Conservation (phyloP, 441 rosid genomes). For the Bocquillonia castaneifolia region DNA sequence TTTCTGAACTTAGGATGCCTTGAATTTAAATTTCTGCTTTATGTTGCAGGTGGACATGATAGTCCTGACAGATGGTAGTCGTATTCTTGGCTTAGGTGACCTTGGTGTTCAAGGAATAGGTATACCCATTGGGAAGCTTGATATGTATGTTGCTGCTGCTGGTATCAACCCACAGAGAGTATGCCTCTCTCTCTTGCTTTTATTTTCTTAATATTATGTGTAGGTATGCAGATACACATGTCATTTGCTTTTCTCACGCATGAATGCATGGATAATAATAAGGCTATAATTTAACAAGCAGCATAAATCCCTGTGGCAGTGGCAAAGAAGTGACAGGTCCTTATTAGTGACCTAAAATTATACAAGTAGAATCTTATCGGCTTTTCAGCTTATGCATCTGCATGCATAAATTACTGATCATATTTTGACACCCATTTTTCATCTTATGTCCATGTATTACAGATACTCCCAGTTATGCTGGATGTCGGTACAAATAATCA, state of each 20-base stretch:
- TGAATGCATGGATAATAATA: background rate
- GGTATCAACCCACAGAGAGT: slow-evolving; percentile 94
- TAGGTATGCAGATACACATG: background rate
- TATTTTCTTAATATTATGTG: background rate
- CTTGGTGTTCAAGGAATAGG: slow-evolving; percentile 99
- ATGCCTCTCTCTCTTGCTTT: slow-evolving; percentile 21
- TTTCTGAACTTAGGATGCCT: background rate
- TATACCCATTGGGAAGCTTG: slow-evolving; percentile 93
- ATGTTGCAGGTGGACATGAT: slow-evolving; percentile 88
- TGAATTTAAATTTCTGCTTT: slow-evolving; percentile 7
- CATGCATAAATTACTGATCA: background rate
- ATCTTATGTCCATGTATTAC: slow-evolving; percentile 20
- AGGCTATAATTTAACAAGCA: no score
- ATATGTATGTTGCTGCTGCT: slow-evolving; percentile 95
- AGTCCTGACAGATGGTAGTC: slow-evolving; percentile 93
- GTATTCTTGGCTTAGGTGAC: slow-evolving; percentile 96
- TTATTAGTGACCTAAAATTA: background rate
- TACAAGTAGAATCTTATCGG: background rate
- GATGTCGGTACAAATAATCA: slow-evolving; percentile 96
- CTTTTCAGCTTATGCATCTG: background rate
- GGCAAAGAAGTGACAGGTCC: background rate
- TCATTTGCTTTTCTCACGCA: background rate
- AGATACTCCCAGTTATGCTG: slow-evolving; percentile 93
- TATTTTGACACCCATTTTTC: slow-evolving; percentile 16
- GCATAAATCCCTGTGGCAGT: background rate